These are phyloP conservation scores for Astrothelium subdiscretum DNA, from an alignment of 495 filamentous ascomycete species.

Conservation along the genomic window DNA sequence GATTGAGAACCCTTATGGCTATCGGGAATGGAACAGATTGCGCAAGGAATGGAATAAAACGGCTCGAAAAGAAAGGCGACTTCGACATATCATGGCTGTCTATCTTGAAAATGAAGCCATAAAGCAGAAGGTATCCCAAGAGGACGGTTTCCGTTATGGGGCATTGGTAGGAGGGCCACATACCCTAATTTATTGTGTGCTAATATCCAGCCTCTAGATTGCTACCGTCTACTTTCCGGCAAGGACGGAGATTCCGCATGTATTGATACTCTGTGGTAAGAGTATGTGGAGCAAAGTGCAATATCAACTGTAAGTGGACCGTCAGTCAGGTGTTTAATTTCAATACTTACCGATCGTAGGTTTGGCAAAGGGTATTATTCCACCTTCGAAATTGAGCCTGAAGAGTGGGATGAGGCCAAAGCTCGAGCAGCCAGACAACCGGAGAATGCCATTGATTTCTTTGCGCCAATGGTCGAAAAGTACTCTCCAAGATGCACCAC, in stretches of 20 bases:
- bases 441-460: background rate
- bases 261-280: background rate
- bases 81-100: conserved; percentile 1
- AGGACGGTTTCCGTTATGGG: background rate
- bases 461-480: background rate
- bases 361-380: background rate
- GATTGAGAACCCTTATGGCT: background rate
- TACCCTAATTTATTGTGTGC: background rate
- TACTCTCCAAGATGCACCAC: conserved; percentile 1
- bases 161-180: background rate
- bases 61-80: background rate
- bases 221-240: background rate
- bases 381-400: background rate
- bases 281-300: background rate
- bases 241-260: background rate
- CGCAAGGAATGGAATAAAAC: conserved; percentile 1
- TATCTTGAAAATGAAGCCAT: conserved; percentile 1
- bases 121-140: conserved; percentile 1
- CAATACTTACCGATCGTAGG: background rate
- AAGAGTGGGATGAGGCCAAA: conserved; percentile 1
- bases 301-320: conserved; percentile 1
- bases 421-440: background rate
- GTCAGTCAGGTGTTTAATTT: background rate
- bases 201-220: background rate
- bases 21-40: conserved; percentile 1